Conservation (phyloP, 2,329 filamentous ascomycete species). For the Xylariales sp. region DNA sequence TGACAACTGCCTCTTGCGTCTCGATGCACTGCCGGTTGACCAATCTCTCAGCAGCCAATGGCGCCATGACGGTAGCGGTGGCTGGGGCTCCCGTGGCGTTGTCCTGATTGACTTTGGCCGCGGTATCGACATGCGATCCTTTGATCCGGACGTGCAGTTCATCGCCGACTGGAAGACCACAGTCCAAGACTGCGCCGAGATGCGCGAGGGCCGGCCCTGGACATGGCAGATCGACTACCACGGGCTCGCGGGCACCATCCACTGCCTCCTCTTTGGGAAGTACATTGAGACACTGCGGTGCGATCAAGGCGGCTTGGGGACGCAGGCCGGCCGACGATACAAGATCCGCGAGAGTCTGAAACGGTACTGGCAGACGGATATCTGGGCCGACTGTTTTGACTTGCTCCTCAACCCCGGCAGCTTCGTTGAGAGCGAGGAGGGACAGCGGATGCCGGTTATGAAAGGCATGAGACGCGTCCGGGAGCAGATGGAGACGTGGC, state of each 20-base stretch:
- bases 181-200: constrained; percentile 87
- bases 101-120: constrained; percentile 92
- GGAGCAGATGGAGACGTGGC: constrained; percentile 78
- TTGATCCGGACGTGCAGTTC: constrained; percentile 73
- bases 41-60: constrained; percentile 58
- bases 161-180: constrained; percentile 93
- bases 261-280: constrained; percentile 86
- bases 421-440: constrained; percentile 61
- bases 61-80: constrained; percentile 65
- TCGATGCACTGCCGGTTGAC: constrained; percentile 50
- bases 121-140: constrained; percentile 87
- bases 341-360: constrained; percentile 79
- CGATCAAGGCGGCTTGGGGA: constrained; percentile 51
- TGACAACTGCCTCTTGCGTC: constrained; percentile 88
- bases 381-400: constrained; percentile 82
- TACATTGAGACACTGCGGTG: constrained; percentile 78
- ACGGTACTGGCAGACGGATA: constrained; percentile 92
- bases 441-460: constrained; percentile 65
- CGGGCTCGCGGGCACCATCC: constrained; percentile 81
- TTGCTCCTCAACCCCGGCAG: constrained; percentile 76
- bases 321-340: constrained; percentile 61
- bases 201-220: constrained; percentile 91
- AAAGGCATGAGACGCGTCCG: constrained; percentile 64
- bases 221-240: constrained; percentile 98
- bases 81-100: constrained; percentile 78